Percentiles rank a stretch among this genome's conserved stretches.
phyloP scores from a whole-genome alignment of 73 alveolate species.

The Paramecium sexaurelia region DNA sequence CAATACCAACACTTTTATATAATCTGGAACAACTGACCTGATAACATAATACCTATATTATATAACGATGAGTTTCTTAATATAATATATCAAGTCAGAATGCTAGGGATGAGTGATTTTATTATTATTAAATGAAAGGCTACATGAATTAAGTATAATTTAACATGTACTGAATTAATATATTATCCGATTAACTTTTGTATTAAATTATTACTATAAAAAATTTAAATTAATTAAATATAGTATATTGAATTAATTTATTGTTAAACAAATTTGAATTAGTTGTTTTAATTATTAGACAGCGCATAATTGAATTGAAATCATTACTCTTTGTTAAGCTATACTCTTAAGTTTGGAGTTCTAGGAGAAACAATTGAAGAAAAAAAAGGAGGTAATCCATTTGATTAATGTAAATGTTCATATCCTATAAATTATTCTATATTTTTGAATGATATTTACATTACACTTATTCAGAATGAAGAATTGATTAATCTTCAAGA shows the following conservation, averaged over 20 bases:
- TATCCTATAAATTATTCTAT: not conserved
- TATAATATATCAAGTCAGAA: no score
- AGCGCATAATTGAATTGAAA: not conserved
- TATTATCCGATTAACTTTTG: not conserved
- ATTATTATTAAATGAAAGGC: not conserved
- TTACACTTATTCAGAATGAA: not conserved
- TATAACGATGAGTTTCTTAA: no score
- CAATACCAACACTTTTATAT: not conserved
- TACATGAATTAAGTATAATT: not conserved
- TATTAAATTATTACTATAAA: not conserved
- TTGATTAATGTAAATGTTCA: not conserved
- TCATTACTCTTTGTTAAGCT: not conserved
- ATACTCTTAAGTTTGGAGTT: not conserved
- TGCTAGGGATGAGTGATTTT: no score
- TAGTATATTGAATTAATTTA: not conserved
- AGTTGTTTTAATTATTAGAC: not conserved
- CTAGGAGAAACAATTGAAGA: not conserved
- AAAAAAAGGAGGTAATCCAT: not conserved
- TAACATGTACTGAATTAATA: not conserved
- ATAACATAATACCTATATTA: not conserved
- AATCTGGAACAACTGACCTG: not conserved
- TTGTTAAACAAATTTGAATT: not conserved
- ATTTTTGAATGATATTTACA: not conserved
- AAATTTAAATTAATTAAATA: not conserved
- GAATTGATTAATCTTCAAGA: constrained; percentile 36